Evolutionary conservation across 1,284 basidiomycete genomes (phyloP).

Genomic region (Tetrapyrgos nigripes): DNA sequence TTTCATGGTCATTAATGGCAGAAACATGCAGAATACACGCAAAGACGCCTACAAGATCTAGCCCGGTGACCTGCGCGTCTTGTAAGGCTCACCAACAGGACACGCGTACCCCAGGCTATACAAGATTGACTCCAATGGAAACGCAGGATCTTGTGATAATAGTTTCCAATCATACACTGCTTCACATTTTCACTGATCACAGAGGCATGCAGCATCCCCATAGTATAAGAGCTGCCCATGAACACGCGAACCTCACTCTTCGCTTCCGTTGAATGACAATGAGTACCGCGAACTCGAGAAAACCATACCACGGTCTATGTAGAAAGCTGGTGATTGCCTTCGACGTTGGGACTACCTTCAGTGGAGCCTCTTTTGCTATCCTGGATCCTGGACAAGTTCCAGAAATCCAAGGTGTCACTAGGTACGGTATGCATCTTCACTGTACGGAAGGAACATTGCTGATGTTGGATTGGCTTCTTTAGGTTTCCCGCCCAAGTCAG

Average conservation of each 20-base stretch:
- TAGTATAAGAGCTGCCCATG: slow-evolving; percentile 7
- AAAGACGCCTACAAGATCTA: too few species aligned
- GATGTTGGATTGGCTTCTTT: not conserved
- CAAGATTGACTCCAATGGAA: too few species aligned
- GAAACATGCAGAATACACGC: too few species aligned
- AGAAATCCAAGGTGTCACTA: slow-evolving; percentile 14
- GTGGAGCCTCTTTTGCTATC: slow-evolving; percentile 44
- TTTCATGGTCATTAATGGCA: too few species aligned
- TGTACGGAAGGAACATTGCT: not conserved
- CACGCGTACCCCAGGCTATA: too few species aligned
- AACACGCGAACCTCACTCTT: not conserved
- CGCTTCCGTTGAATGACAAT: not conserved
- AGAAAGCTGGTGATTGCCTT: slow-evolving; percentile 55
- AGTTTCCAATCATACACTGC: not conserved
- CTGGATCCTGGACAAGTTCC: slow-evolving; percentile 19
- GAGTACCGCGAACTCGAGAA: not conserved
- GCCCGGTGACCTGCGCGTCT: too few species aligned
- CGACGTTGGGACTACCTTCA: slow-evolving; percentile 61
- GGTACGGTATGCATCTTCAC: slow-evolving; percentile 2
- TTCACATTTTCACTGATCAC: not conserved
- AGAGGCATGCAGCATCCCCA: not conserved
- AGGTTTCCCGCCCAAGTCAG: slow-evolving; percentile 62
- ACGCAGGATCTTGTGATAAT: too few species aligned
- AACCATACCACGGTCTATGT: slow-evolving; percentile 35
- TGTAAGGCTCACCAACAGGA: too few species aligned